Evolutionary conservation across 192 early-diverging fungal species (phyloP), one percentile per base, ranked within the genome.

Genomic region (Rhizophagus clarus): DNA sequence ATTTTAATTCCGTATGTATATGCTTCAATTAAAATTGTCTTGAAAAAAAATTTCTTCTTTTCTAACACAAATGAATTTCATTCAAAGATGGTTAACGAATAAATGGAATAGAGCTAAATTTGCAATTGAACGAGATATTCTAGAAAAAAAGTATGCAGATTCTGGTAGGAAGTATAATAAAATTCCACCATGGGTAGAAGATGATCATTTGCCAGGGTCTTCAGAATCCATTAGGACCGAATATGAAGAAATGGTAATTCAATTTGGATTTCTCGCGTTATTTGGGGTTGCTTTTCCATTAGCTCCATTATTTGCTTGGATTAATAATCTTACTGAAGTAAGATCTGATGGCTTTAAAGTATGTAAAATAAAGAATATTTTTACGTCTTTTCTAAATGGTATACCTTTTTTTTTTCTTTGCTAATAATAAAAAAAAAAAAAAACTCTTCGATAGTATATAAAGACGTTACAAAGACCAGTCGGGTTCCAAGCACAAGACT

Each of bases 251-350:
- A 72, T 88, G 78, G 76, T 92, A 6, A 81, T 92, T 31, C 90
- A 93, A 82, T 93, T 90, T 86, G 94, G 93, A 12, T 94, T 90
- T 83, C 86, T 94, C 63, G 82, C 87, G 8, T 79, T 94, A 56
- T 93, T 95, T 82, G 89, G 89, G 4, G 77, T 82, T 32, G 87
- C 90, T 2, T 93, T 92, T 76, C 94, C 94, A 14, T 81, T 95
- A 26, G 93, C 91, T 3, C 89, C 93, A 4, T 71, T 92, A 29
- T 88, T 94, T 81, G 90, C 92, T 20, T 81, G 88, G 71, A 11
- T 92, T 12, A 89, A 89, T 82, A 92, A 91, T 66, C 12, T 84
- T 22, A 56, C 90, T 20, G 92, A 92, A 76, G 86, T 93, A 29
- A 85, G 90, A n/a, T 84, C 88, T 20, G 92, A 88, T 83, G 86